Evolutionary conservation across 148 eudicot species (phyloP).

Genomic region (Vaccinium darrowii): DNA sequence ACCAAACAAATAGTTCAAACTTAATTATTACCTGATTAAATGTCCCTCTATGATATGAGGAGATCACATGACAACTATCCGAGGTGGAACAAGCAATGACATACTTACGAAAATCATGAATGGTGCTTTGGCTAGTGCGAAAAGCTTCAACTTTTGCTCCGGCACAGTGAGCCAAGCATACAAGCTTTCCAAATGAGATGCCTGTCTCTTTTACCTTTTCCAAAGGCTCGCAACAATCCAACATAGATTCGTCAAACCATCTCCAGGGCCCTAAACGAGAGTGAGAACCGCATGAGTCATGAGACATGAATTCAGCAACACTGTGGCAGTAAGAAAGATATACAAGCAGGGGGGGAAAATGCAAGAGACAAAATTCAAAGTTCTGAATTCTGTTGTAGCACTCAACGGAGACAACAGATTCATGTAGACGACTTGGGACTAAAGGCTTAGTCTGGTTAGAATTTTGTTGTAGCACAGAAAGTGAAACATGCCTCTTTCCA

Average conservation of each 20-base stretch:
- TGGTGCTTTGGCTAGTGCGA: slow-evolving; percentile 58
- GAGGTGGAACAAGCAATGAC: slow-evolving; percentile 62
- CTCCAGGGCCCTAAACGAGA: slow-evolving; percentile 80
- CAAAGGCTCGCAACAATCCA: slow-evolving; percentile 90
- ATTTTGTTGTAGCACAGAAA: neutral
- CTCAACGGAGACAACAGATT: neutral
- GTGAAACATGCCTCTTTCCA: neutral
- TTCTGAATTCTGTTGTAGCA: neutral
- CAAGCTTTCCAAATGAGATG: slow-evolving; percentile 79
- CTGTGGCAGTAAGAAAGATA: neutral
- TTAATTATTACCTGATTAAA: slow-evolving; percentile 63
- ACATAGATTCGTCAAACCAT: slow-evolving; percentile 96
- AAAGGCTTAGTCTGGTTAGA: neutral
- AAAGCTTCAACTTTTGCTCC: slow-evolving; percentile 82
- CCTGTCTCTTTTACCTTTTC: slow-evolving; percentile 82
- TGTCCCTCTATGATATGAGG: slow-evolving; percentile 72
- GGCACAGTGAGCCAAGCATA: slow-evolving; percentile 81
- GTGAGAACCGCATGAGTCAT: neutral
- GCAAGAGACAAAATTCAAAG: neutral
- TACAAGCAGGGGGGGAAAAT: neutral
- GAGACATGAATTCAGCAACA: neutral
- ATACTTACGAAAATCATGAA: slow-evolving; percentile 70
- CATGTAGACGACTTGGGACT: neutral
- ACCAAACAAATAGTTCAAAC: neutral
- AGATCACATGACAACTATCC: slow-evolving; percentile 69